Percentiles rank a stretch among this genome's conserved stretches.
These are phyloP conservation scores for Casuarina cunninghamiana DNA, from an alignment of 306 rosid genomes.

Conservation along the genomic window DNA sequence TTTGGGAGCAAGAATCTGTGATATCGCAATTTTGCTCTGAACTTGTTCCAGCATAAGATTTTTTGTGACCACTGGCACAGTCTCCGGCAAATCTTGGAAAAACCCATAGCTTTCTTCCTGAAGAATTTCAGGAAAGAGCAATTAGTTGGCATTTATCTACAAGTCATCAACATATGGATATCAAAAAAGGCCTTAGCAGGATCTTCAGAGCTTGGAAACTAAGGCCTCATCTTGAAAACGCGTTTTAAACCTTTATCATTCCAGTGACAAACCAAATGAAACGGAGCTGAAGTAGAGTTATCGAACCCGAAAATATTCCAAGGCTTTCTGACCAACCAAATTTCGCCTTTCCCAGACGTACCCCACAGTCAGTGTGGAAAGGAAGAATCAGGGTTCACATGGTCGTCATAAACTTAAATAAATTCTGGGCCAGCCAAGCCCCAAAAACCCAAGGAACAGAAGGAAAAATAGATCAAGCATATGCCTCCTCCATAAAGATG, in stretches of 20 bases:
- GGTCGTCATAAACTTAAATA: background rate
- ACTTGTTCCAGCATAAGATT: slow-evolving; percentile 60
- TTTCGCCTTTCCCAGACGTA: background rate
- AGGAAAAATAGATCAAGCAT: background rate
- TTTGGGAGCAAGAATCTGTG: slow-evolving; percentile 90
- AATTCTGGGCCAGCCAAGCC: background rate
- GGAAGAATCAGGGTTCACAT: background rate
- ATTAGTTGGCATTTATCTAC: slow-evolving; percentile 1
- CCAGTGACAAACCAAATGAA: background rate
- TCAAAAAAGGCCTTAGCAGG: background rate
- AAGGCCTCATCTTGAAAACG: background rate
- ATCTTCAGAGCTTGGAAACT: background rate
- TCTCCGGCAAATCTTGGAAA: slow-evolving; percentile 95
- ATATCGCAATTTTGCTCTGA: slow-evolving; percentile 81
- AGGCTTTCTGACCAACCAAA: background rate
- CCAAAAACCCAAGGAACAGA: slow-evolving; percentile 7
- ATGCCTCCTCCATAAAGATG: background rate
- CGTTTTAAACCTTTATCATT: background rate
- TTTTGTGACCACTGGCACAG: slow-evolving; percentile 77
- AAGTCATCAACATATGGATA: background rate
- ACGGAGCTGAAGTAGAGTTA: too few relatives aligned
- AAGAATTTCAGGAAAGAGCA: slow-evolving; percentile 15
- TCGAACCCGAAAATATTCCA: background rate
- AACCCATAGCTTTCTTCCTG: slow-evolving; percentile 91
- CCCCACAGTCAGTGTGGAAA: background rate